Evolutionary conservation across 257 asterid genomes (phyloP).

Genomic region (Rauvolfia tetraphylla): DNA sequence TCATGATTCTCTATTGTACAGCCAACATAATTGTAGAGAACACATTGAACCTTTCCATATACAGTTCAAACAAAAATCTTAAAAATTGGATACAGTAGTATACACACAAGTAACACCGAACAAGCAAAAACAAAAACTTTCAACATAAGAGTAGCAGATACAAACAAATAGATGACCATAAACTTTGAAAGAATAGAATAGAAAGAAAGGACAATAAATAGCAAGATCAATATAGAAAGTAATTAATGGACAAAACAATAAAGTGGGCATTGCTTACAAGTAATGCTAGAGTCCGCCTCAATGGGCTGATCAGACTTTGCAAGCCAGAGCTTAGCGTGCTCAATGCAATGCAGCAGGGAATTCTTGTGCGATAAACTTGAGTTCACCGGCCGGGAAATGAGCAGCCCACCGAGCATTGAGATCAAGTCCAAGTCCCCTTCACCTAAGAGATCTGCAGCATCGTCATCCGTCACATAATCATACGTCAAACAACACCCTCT

Average conservation of each 20-base stretch:
- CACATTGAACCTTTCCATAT: background rate
- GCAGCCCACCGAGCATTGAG: constrained; percentile 50
- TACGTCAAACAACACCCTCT: constrained; percentile 81
- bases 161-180: too few relatives aligned
- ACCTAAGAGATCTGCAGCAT: constrained; percentile 50
- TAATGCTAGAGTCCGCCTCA: constrained; percentile 41
- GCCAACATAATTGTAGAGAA: background rate
- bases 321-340: constrained; percentile 76
- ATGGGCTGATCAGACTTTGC: constrained; percentile 53
- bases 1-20: background rate
- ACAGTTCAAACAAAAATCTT: background rate
- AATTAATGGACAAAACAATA: background rate
- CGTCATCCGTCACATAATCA: constrained; percentile 85
- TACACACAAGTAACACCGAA: background rate
- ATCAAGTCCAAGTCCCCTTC: constrained; percentile 80
- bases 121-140: background rate
- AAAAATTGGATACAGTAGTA: too few relatives aligned
- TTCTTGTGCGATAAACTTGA: constrained; percentile 68
- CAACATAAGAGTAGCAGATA: background rate
- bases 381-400: constrained; percentile 60
- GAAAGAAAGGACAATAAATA: background rate
- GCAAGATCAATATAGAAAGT: background rate
- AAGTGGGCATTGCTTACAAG: constrained; percentile 48
- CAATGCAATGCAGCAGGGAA: constrained; percentile 59
- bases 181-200: background rate